A percentile compares a stretch with the other conserved stretches of the same genome.
phyloP scores from a whole-genome alignment of 2,329 filamentous ascomycete species.

The Bipolaris bicolor region DNA sequence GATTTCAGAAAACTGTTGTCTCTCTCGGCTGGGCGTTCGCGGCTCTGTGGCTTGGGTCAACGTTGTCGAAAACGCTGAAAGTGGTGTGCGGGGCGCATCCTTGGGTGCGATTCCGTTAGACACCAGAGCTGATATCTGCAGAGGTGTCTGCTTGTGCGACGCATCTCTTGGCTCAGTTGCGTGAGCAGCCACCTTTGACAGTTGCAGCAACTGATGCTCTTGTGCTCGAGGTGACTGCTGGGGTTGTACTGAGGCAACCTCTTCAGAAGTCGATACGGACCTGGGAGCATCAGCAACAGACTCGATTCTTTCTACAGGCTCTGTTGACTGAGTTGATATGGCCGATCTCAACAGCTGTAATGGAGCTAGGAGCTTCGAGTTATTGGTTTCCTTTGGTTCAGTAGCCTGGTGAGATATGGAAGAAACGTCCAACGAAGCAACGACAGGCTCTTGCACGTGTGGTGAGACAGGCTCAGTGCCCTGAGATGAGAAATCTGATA shows the following conservation, averaged over 20 bases:
- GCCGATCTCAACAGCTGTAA: conserved; percentile 36
- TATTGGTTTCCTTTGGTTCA: conserved; percentile 30
- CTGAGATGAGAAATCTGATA: not conserved
- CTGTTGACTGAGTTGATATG: conserved; percentile 38
- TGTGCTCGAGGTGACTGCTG: not conserved
- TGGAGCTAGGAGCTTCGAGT: conserved; percentile 24
- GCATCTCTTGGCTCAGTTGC: conserved; percentile 25
- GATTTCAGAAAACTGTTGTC: conserved; percentile 22
- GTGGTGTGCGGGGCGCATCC: conserved; percentile 20
- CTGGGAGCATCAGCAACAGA: not conserved
- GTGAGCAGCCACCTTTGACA: conserved; percentile 20
- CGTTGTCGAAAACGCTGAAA: conserved; percentile 30
- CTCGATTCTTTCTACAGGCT: conserved; percentile 22
- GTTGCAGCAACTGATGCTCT: conserved; percentile 5
- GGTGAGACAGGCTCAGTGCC: conserved; percentile 38
- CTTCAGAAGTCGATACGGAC: conserved; percentile 5
- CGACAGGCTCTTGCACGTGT: conserved; percentile 34
- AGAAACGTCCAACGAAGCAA: conserved; percentile 36
- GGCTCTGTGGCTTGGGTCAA: conserved; percentile 31
- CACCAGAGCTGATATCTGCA: conserved; percentile 37
- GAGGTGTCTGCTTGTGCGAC: conserved; percentile 15
- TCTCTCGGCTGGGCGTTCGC: conserved; percentile 9
- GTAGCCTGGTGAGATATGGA: conserved; percentile 38
- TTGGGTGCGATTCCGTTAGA: conserved; percentile 37
- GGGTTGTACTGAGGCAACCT: not conserved